Conservation (phyloP, 1,284 basidiomycete genomes). For the Moniliophthora roreri region DNA sequence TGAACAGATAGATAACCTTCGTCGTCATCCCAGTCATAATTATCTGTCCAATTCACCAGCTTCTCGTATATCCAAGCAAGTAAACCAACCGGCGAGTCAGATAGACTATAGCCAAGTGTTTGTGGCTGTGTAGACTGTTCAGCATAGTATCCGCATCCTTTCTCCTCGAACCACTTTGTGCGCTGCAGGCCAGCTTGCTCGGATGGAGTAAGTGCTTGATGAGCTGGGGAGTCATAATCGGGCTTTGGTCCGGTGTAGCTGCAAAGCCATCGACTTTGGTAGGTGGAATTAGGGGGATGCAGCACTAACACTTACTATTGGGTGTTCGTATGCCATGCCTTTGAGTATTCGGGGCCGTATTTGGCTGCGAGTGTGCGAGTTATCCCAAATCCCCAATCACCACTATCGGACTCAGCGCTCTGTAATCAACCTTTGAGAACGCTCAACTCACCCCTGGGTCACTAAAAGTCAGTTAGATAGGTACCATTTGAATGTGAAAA, state of each 20-base stretch:
- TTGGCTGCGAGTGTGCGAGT: constrained; percentile 27
- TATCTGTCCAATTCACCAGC: constrained; percentile 43
- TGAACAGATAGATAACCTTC: constrained; percentile 25
- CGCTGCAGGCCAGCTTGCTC: constrained; percentile 23
- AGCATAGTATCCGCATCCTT: constrained; percentile 27
- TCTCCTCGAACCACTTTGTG: constrained; percentile 16
- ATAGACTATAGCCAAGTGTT: constrained; percentile 37
- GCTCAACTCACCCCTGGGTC: no score
- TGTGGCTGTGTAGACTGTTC: constrained; percentile 35
- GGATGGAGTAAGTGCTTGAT: constrained; percentile 16
- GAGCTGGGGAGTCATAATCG: constrained; percentile 24
- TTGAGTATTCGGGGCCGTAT: constrained; percentile 34
- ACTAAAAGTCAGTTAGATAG: constrained; percentile 41
- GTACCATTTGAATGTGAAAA: background rate
- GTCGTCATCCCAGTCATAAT: constrained; percentile 40
- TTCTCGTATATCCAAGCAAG: constrained; percentile 25
- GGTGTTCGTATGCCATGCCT: constrained; percentile 41
- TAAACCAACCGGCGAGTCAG: constrained; percentile 43
- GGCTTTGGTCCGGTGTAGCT: constrained; percentile 22
- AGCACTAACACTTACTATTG: constrained; percentile 18
- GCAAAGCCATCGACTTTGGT: no score
- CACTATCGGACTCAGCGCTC: no score
- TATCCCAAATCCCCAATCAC: constrained; percentile 50
- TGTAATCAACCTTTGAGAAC: no score
- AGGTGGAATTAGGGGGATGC: no score